A percentile compares a stretch with the other conserved stretches of the same genome.
These are phyloP conservation scores for Pichia cabralensis DNA, from an alignment of 805 yeast species.

Conservation along the genomic window DNA sequence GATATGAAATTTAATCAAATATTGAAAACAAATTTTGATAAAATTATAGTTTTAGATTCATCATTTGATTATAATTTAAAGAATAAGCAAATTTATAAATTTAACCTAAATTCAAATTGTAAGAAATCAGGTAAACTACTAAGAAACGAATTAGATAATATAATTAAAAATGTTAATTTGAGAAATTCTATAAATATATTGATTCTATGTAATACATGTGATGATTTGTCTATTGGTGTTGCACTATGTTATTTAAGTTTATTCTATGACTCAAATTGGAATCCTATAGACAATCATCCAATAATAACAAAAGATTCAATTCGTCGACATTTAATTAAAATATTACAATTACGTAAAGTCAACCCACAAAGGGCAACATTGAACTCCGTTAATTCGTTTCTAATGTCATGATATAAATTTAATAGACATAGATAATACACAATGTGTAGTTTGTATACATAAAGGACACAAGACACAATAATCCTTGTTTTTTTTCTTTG, in stretches of 20 bases:
- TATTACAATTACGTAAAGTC: constrained; percentile 36
- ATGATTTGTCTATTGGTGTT: constrained; percentile 58
- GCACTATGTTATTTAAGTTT: constrained; percentile 41
- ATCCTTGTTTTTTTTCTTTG: too few relatives aligned
- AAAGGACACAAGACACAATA: too few relatives aligned
- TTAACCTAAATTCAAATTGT: constrained; percentile 19
- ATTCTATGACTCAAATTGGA: constrained; percentile 28
- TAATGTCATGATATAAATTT: constrained; percentile 36
- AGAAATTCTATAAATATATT: constrained; percentile 23
- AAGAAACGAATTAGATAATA: constrained; percentile 34
- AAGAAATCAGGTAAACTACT: constrained; percentile 63
- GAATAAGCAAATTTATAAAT: constrained; percentile 14
- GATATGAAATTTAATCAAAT: not conserved
- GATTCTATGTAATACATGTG: constrained; percentile 53
- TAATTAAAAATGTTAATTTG: constrained; percentile 25
- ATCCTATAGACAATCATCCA: too few relatives aligned
- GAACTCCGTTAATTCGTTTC: constrained; percentile 53
- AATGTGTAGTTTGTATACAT: too few relatives aligned
- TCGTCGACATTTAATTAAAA: constrained; percentile 42
- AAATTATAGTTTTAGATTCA: constrained; percentile 13
- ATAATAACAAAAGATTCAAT: constrained; percentile 15
- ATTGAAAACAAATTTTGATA: constrained; percentile 17
- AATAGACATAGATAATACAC: too few relatives aligned
- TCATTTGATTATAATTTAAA: constrained; percentile 5
- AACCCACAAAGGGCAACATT: constrained; percentile 75